Conservation (phyloP, 805 yeast species). For the Metschnikowia dekortorum region DNA sequence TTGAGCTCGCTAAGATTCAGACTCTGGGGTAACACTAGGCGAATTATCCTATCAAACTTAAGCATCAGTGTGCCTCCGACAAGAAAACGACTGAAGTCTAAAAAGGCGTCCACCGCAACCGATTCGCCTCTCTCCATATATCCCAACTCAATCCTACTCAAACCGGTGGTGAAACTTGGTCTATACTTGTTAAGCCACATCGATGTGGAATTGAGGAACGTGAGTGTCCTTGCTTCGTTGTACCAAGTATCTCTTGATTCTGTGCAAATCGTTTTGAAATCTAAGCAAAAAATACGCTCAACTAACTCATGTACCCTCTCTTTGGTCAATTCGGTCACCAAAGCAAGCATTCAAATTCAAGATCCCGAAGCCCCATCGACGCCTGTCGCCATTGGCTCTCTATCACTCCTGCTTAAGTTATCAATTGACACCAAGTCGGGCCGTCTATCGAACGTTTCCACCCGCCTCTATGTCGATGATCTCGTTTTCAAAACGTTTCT, state of each 20-base stretch:
- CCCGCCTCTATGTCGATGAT: constrained; percentile 12
- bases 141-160: constrained; percentile 3
- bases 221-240: background rate
- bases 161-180: background rate
- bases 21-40: constrained; percentile 37
- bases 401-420: constrained; percentile 6
- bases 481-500: constrained; percentile 6
- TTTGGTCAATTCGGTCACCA: background rate
- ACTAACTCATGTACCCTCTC: background rate
- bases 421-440: constrained; percentile 8
- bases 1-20: constrained; percentile 26
- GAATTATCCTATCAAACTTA: constrained; percentile 28
- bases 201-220: constrained; percentile 8
- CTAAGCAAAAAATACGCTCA: background rate
- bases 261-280: background rate
- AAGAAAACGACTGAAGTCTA: background rate
- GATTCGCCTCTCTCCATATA: constrained; percentile 9
- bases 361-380: background rate
- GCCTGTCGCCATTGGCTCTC: constrained; percentile 4
- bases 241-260: background rate
- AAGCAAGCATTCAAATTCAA: background rate
- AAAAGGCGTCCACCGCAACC: background rate
- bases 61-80: background rate
- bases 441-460: constrained; percentile 4
- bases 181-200: background rate